Evolutionary conservation across 2,329 filamentous ascomycete genomes (phyloP), one percentile per base, ranked within the genome.

Genomic region (Erysiphe pulchra): DNA sequence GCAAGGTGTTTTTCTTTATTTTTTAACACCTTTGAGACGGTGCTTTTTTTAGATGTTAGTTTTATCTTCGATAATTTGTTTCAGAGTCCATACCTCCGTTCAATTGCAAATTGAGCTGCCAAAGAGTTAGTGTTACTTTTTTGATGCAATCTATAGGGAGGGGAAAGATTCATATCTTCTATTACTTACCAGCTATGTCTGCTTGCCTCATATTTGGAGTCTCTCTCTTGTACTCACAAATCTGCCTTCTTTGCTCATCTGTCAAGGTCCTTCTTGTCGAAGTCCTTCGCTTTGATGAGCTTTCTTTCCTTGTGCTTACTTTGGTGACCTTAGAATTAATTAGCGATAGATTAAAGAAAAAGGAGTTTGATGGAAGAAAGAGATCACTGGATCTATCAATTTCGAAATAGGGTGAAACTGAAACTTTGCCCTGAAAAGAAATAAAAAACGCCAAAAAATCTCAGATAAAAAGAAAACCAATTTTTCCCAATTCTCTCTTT

Each of bases 21-120:
- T 46, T 87, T 77, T 51, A 98, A 63, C 46, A 95, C 90, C 60
- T 98, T 98, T 46, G 90, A 98, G n/a, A 98, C 90, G 43, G 90
- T 98, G 65, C 90, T 98, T 60, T 9, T 17, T 36, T 5, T 11
- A 20, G 12, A n/a, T 42, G 38, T 42, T 47, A 62, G 56, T 48
- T 44, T 42, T 40, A 52, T 44, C 47, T 47, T 55, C 50, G 52
- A 50, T 46, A 48, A 24, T 45, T 42, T 37, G 18, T 45, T 6
- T 24, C 36, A 16, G 38, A 41, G 37, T 24, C 38, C 47, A 48
- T 76, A 95, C 90, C 90, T 95, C 78, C 90, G 69, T 65, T 98
- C 90, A 45, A 98, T 90, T 33, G 86, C 87, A 63, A 98, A 98
- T 59, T 85, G 76, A 48, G 78, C 80, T 81, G 53, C 32, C 46